A percentile compares a stretch with the other conserved stretches of the same genome.
phyloP scores from a whole-genome alignment of 805 yeast genomes.

The Wickerhamomyces strasburgensis region DNA sequence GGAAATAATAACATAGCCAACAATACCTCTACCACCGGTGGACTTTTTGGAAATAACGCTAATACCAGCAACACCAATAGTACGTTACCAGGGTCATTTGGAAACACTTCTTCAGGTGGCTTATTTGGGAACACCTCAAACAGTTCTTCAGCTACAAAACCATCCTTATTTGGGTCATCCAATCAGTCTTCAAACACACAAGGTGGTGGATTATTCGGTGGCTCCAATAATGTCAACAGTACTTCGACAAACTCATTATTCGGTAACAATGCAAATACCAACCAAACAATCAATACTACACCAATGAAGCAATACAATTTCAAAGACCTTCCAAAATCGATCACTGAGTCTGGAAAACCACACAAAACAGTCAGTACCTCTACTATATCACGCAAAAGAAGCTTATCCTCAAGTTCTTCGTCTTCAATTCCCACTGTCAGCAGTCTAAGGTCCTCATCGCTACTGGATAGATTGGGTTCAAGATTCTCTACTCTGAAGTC shows the following conservation, averaged over 20 bases:
- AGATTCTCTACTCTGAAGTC: slow-evolving; percentile 27
- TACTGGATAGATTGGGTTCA: slow-evolving; percentile 33
- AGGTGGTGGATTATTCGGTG: too few species aligned
- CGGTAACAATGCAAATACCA: slow-evolving; percentile 14
- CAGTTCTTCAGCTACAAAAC: neutral
- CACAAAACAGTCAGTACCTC: slow-evolving; percentile 11
- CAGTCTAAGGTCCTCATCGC: slow-evolving; percentile 21
- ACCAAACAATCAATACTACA: slow-evolving; percentile 13
- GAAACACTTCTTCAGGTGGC: slow-evolving; percentile 13
- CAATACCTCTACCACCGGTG: slow-evolving; percentile 19
- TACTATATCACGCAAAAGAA: slow-evolving; percentile 20
- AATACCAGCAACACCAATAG: too few species aligned
- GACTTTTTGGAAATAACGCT: slow-evolving; percentile 2
- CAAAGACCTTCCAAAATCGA: slow-evolving; percentile 34
- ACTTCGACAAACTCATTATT: slow-evolving; percentile 17
- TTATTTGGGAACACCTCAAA: slow-evolving; percentile 6
- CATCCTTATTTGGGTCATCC: slow-evolving; percentile 11
- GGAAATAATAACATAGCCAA: neutral
- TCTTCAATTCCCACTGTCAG: slow-evolving; percentile 15
- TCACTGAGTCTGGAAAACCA: slow-evolving; percentile 28
- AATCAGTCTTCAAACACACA: too few species aligned
- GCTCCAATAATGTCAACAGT: too few species aligned
- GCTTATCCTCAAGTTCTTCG: slow-evolving; percentile 19
- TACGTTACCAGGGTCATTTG: too few species aligned
- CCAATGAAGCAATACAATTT: slow-evolving; percentile 26